phyloP scores from a whole-genome alignment of 1,284 basidiomycete species.

The Heterobasidion annosum region DNA sequence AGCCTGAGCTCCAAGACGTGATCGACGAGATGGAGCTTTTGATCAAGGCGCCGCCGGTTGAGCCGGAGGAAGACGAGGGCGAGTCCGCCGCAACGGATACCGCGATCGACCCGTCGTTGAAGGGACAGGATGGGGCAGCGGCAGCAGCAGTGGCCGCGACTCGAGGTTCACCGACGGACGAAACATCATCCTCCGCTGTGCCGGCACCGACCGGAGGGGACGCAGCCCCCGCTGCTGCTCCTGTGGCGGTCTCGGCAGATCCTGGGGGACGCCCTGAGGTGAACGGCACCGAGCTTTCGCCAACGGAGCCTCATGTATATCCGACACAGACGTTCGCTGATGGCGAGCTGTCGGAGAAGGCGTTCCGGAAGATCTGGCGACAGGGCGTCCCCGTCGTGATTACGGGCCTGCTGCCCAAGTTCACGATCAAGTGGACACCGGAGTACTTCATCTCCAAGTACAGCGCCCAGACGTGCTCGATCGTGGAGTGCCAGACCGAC shows the following conservation, averaged over 20 bases:
- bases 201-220: not conserved
- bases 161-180: not conserved
- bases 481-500: slow-evolving; percentile 77
- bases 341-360: slow-evolving; percentile 44
- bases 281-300: slow-evolving; percentile 16
- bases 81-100: not conserved
- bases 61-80: slow-evolving; percentile 6
- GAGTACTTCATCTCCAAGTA: slow-evolving; percentile 71
- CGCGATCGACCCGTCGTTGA: not conserved
- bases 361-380: slow-evolving; percentile 66
- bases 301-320: slow-evolving; percentile 21
- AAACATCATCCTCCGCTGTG: not conserved
- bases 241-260: not conserved
- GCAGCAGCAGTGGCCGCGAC: not conserved
- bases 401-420: slow-evolving; percentile 49
- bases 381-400: slow-evolving; percentile 73
- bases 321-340: slow-evolving; percentile 36
- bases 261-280: slow-evolving; percentile 1
- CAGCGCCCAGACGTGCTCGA: slow-evolving; percentile 57
- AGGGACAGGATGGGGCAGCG: not conserved
- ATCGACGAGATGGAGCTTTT: slow-evolving; percentile 61
- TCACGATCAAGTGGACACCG: slow-evolving; percentile 73
- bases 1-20: slow-evolving; percentile 53
- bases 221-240: not conserved
- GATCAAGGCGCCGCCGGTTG: slow-evolving; percentile 47